These are phyloP conservation scores for Epichloe scottii DNA, from an alignment of 2,329 filamentous ascomycete species.

Conservation along the genomic window DNA sequence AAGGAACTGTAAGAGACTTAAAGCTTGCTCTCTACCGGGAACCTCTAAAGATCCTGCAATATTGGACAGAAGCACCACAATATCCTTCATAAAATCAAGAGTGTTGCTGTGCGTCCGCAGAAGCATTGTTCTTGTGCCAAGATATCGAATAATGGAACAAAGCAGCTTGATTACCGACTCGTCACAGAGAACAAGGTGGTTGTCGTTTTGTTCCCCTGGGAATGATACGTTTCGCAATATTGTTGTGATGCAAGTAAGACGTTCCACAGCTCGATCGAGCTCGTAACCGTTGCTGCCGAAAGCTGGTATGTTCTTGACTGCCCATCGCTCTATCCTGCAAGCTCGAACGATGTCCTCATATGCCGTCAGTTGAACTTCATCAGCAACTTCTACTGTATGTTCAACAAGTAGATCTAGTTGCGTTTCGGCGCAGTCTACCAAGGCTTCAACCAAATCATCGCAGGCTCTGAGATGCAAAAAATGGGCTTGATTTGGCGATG, in stretches of 20 bases:
- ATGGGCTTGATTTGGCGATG: conserved; percentile 51
- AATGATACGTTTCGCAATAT: conserved; percentile 91
- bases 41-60: conserved; percentile 70
- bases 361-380: conserved; percentile 67
- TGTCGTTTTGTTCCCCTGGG: conserved; percentile 44
- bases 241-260: conserved; percentile 79
- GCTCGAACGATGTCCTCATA: conserved; percentile 81
- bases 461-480: conserved; percentile 58
- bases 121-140: conserved; percentile 82
- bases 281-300: conserved; percentile 71
- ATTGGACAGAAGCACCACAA: conserved; percentile 81
- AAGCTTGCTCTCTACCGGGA: conserved; percentile 74
- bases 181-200: conserved; percentile 63
- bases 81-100: conserved; percentile 94
- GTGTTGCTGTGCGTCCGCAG: conserved; percentile 73
- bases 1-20: conserved; percentile 77
- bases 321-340: conserved; percentile 62
- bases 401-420: conserved; percentile 78
- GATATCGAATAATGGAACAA: conserved; percentile 68
- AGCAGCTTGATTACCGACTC: conserved; percentile 71
- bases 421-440: conserved; percentile 84
- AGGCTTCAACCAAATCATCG: conserved; percentile 76
- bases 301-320: conserved; percentile 56
- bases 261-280: conserved; percentile 74
- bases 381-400: conserved; percentile 72